Evolutionary conservation across 768 basidiomycete genomes (phyloP).

Genomic region (Boletus sensibilis): DNA sequence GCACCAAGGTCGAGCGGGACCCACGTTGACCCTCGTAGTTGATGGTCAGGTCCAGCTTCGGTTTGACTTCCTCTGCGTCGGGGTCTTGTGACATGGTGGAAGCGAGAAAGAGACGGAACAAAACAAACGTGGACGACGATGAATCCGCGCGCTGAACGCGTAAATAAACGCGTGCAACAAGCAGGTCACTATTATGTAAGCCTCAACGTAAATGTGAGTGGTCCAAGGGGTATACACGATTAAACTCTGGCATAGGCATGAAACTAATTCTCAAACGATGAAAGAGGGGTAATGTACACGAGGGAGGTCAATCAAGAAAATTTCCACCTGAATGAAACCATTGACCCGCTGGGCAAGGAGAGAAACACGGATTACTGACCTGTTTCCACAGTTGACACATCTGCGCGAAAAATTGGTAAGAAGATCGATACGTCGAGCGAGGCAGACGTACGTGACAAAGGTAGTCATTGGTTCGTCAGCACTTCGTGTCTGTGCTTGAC

Average conservation of each 20-base stretch:
- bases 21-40: constrained; percentile 54
- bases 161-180: constrained; percentile 16
- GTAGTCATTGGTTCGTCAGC: constrained; percentile 99
- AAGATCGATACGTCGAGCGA: not conserved
- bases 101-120: not conserved
- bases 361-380: constrained; percentile 32
- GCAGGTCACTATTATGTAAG: constrained; percentile 21
- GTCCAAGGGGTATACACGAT: constrained; percentile 23
- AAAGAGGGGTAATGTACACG: not conserved
- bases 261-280: constrained; percentile 6
- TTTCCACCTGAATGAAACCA: constrained; percentile 48
- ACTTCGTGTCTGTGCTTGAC: constrained; percentile 95
- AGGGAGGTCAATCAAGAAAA: constrained; percentile 46
- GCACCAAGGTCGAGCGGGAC: constrained; percentile 9
- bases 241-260: constrained; percentile 1
- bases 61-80: constrained; percentile 56
- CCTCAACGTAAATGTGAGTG: not conserved
- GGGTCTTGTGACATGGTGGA: constrained; percentile 27
- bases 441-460: constrained; percentile 72
- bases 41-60: constrained; percentile 65
- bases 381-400: constrained; percentile 67
- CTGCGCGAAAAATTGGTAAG: constrained; percentile 30
- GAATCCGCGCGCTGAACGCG: constrained; percentile 8
- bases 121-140: not conserved
- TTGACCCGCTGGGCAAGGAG: not conserved